Evolutionary conservation across 306 rosid genomes (phyloP), one percentile per base, ranked within the genome.

Genomic region (Cucurbita moschata): DNA sequence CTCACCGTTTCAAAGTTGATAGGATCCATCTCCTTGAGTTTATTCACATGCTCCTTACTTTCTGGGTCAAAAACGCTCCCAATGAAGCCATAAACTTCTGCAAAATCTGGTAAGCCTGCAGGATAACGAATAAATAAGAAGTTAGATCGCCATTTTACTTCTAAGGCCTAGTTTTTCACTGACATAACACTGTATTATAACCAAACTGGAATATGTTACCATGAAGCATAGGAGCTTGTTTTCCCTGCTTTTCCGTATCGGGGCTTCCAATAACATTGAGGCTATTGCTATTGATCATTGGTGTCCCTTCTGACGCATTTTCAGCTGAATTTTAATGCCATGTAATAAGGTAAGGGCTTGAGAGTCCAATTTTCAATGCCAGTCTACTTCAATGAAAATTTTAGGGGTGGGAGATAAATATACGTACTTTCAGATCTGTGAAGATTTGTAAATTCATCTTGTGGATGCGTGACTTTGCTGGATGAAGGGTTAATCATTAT

Each of bases 1-100:
- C 96, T 87, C 76, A 92, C 98, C 63, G 96, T 90, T 86, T 92
- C 96, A 43, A 90, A 90, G 85, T 88, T 92, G 67, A 92, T 88
- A 75, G 98, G 98, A 81, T 89, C 96, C 98, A 92, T 92, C 86
- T 89, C 98, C 82, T 88, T 88, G 75, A 92, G 87, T 87, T 87
- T 92, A 77, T 87, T 85, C 64, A 86, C 88, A 64, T 87, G 98
- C 55, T 86, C 92, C 2, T 86, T 76, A 21, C 87, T 77, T 52
- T 87, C 96, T 10, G 98, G 98, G 83, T 90, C 98, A 75, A 92
- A 92, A 73, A 92, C 89, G 76, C 92, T 87, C 60, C 98, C 98
- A 74, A 90, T 89, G 87, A 92, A 92, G 86, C 88, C 74, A 77
- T 92, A 92, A 75, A 92, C 96, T 82, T 92, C 87, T 46, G 98